Conservation (phyloP, 495 filamentous ascomycete genomes). For the Alectoria sarmentosa region DNA sequence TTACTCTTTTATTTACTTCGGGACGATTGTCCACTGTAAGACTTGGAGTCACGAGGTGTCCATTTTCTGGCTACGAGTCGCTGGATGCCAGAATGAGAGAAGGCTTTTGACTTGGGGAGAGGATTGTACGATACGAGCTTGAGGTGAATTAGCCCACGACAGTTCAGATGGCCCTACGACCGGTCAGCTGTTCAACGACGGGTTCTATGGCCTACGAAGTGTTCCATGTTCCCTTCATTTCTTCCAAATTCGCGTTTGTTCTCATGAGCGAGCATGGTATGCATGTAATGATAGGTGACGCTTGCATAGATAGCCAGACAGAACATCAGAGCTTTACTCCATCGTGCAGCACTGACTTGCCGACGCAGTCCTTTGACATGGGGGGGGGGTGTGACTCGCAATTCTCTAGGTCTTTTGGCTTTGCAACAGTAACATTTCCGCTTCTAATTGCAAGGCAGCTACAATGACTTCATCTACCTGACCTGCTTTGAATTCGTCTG, state of each 20-base stretch:
- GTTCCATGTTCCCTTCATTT: neutral
- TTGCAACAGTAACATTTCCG: too few relatives aligned
- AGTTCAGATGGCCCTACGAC: neutral
- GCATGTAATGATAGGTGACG: neutral
- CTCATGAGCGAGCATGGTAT: neutral
- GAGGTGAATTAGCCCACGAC: neutral
- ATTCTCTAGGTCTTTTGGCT: too few relatives aligned
- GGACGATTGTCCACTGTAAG: neutral
- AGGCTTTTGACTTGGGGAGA: neutral
- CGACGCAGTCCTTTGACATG: too few relatives aligned
- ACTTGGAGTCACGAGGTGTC: neutral
- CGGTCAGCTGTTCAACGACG: neutral
- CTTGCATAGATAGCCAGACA: neutral
- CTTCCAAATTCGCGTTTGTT: neutral
- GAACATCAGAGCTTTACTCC: neutral
- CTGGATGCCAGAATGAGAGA: neutral
- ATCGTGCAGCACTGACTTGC: neutral
- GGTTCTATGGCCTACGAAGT: neutral
- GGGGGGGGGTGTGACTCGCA: too few relatives aligned
- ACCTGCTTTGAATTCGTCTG: too few relatives aligned
- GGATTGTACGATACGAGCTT: neutral
- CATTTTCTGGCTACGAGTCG: neutral
- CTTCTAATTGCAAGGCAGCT: too few relatives aligned
- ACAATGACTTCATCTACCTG: too few relatives aligned
- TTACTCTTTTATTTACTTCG: neutral